Conservation (phyloP, 129 eudicot species). For the Flaveria trinervia region DNA sequence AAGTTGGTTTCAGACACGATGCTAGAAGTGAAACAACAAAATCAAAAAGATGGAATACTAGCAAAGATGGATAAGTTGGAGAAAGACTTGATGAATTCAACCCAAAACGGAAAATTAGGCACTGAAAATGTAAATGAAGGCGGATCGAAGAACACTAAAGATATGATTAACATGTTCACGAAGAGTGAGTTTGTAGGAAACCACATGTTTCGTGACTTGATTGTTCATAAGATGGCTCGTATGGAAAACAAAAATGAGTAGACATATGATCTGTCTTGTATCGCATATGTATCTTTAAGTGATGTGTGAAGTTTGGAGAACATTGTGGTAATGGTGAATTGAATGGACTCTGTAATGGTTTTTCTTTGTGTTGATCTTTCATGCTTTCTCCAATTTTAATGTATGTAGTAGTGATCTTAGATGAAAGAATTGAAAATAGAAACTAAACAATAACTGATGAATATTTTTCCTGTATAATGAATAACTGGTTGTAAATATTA, state of each 20-base stretch:
- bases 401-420: too few species aligned
- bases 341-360: neutral
- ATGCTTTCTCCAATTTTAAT: too few species aligned
- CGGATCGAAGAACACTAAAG: conserved; percentile 13
- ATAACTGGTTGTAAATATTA: too few species aligned
- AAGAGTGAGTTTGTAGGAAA: conserved; percentile 29
- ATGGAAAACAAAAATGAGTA: conserved; percentile 10
- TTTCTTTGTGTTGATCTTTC: too few species aligned
- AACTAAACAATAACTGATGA: too few species aligned
- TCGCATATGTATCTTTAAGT: neutral
- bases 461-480: too few species aligned
- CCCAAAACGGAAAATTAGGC: neutral
- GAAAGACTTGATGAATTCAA: conserved; percentile 20
- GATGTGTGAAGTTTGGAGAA: neutral
- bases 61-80: conserved; percentile 27
- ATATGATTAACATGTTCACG: conserved; percentile 22
- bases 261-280: neutral
- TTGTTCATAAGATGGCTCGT: conserved; percentile 26
- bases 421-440: too few species aligned
- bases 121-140: neutral
- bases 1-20: conserved; percentile 30
- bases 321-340: conserved; percentile 14
- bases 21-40: conserved; percentile 28
- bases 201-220: conserved; percentile 24
- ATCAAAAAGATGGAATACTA: conserved; percentile 17